These are phyloP conservation scores for Serendipita indica DNA, from an alignment of 768 basidiomycete genomes.

Conservation along the genomic window DNA sequence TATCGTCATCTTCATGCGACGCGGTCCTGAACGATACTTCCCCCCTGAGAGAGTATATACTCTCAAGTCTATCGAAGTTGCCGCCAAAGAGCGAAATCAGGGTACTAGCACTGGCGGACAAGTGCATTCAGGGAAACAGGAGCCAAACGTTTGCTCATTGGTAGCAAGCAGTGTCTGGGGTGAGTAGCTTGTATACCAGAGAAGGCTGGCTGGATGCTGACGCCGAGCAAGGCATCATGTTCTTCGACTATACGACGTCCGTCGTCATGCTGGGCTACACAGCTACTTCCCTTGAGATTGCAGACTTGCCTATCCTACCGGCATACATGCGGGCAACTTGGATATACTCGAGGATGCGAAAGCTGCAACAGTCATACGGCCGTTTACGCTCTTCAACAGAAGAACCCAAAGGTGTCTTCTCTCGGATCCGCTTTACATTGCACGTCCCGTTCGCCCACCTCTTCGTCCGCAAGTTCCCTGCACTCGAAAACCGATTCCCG, in stretches of 20 bases:
- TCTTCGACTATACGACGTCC: constrained; percentile 82
- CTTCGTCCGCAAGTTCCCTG: not conserved
- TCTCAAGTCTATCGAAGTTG: constrained; percentile 42
- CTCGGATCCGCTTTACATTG: not conserved
- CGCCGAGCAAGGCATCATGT: constrained; percentile 38
- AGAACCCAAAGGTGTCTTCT: not conserved
- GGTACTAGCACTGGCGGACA: constrained; percentile 13
- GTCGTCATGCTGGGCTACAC: constrained; percentile 74
- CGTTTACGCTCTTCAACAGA: not conserved
- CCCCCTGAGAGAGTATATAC: constrained; percentile 63
- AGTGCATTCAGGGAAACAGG: not conserved
- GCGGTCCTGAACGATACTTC: constrained; percentile 62
- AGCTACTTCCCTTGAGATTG: constrained; percentile 63
- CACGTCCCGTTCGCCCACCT: not conserved
- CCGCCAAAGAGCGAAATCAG: not conserved
- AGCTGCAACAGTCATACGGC: not conserved
- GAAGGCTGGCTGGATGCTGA: constrained; percentile 17
- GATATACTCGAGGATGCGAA: constrained; percentile 51
- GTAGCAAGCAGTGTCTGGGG: not conserved
- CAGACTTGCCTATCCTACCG: constrained; percentile 72
- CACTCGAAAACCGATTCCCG: not conserved
- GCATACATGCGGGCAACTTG: constrained; percentile 45
- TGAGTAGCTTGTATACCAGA: not conserved
- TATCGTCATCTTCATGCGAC: constrained; percentile 40
- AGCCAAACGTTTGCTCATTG: not conserved